A percentile compares a stretch with the other conserved stretches of the same genome.
Conservation (phyloP, 768 basidiomycete species). For the Dendrothele bispora region DNA sequence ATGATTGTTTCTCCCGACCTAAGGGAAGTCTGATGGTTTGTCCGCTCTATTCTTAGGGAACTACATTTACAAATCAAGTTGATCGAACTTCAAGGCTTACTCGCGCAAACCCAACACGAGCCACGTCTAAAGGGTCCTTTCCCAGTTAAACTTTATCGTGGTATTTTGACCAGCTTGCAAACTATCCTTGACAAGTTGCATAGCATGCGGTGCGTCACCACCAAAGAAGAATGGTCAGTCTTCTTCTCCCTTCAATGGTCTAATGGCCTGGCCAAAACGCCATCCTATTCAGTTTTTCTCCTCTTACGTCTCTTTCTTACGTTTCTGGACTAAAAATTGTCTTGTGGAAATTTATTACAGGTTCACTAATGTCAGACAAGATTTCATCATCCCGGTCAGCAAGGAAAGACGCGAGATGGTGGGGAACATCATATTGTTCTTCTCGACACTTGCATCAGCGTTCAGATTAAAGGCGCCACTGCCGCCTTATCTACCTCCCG, state of each 20-base stretch:
- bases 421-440: conserved; percentile 90
- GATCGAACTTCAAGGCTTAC: conserved; percentile 80
- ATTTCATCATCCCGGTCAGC: conserved; percentile 92
- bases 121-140: conserved; percentile 96
- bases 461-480: conserved; percentile 87
- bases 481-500: conserved; percentile 96
- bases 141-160: conserved; percentile 81
- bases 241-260: too few species aligned
- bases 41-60: conserved; percentile 59
- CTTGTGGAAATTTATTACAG: conserved; percentile 35
- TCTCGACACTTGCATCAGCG: conserved; percentile 76
- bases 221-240: conserved; percentile 86
- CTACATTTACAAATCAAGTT: conserved; percentile 91
- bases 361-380: conserved; percentile 75
- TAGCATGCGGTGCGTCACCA: conserved; percentile 96
- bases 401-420: conserved; percentile 90
- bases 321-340: conserved; percentile 1
- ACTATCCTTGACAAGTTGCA: conserved; percentile 87
- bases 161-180: conserved; percentile 79
- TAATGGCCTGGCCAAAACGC: too few species aligned
- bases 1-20: background rate
- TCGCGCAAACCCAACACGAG: conserved; percentile 89
- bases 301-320: too few species aligned
- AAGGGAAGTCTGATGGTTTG: too few species aligned
- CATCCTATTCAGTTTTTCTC: too few species aligned